A percentile compares a stretch with the other conserved stretches of the same genome.
These are phyloP conservation scores for Zizania palustris DNA, from an alignment of 202 grass and related monocot species.

Conservation along the genomic window DNA sequence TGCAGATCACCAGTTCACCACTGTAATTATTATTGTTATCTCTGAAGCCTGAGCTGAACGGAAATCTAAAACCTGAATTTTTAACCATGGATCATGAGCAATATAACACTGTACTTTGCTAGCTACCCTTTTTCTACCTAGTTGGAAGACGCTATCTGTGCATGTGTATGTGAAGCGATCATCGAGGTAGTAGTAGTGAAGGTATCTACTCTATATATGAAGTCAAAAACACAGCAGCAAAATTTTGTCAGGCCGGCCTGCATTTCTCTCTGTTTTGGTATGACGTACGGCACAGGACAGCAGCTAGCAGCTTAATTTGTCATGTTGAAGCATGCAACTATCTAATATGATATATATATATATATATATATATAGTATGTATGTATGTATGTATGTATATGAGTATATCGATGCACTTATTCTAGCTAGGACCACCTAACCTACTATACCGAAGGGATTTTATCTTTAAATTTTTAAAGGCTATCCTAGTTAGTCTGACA, in stretches of 20 bases:
- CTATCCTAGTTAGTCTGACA: too few relatives aligned
- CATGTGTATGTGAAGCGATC: constrained; percentile 42
- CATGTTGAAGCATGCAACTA: constrained; percentile 6
- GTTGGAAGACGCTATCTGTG: constrained; percentile 14
- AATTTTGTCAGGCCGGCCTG: not conserved
- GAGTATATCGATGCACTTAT: constrained; percentile 9
- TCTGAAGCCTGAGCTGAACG: not conserved
- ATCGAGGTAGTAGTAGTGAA: constrained; percentile 1
- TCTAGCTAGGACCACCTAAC: constrained; percentile 35
- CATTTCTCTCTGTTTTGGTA: constrained; percentile 36
- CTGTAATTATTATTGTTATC: not conserved
- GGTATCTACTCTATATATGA: not conserved
- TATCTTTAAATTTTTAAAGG: too few relatives aligned
- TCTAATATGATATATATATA: not conserved
- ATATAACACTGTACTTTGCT: not conserved
- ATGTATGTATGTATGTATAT: too few relatives aligned
- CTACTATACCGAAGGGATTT: too few relatives aligned
- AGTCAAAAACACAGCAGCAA: not conserved
- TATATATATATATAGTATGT: too few relatives aligned
- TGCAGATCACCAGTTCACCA: constrained; percentile 19
- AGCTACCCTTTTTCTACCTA: not conserved
- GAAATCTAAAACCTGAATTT: constrained; percentile 24
- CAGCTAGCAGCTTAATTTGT: constrained; percentile 8
- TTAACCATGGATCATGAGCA: constrained; percentile 14
- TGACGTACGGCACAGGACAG: constrained; percentile 43